phyloP scores from a whole-genome alignment of 345 rosid genomes.

The Camelina sativa region DNA sequence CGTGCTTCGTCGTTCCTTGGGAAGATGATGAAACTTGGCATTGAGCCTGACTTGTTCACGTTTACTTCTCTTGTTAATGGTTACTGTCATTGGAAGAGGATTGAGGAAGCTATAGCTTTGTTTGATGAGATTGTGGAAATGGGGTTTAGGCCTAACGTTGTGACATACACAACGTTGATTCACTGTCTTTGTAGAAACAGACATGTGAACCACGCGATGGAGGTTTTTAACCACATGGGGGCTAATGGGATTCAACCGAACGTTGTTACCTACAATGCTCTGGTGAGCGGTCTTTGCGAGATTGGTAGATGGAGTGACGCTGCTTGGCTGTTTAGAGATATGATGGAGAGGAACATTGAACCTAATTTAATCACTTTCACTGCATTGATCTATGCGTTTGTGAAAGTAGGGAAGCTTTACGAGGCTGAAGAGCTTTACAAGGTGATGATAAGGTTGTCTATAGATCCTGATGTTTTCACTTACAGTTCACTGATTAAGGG shows the following conservation, averaged over 20 bases:
- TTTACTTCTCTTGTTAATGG: conserved; percentile 33
- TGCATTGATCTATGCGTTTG: conserved; percentile 36
- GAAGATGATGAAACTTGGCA: conserved; percentile 37
- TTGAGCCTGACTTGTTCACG: conserved; percentile 37
- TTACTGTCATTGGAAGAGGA: conserved; percentile 11
- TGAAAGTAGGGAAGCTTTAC: conserved; percentile 32
- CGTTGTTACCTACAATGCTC: conserved; percentile 41
- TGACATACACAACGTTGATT: conserved; percentile 35
- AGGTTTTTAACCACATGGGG: conserved; percentile 30
- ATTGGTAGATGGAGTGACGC: conserved; percentile 35
- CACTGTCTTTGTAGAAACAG: conserved; percentile 31
- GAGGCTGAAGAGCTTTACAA: conserved; percentile 42
- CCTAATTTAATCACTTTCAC: conserved; percentile 47
- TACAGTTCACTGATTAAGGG: conserved; percentile 49
- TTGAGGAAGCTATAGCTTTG: conserved; percentile 33
- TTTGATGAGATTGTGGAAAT: conserved; percentile 24
- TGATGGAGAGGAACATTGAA: conserved; percentile 25
- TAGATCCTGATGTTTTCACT: conserved; percentile 48
- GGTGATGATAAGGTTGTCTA: conserved; percentile 37
- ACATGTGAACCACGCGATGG: conserved; percentile 20
- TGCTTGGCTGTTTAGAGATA: conserved; percentile 18
- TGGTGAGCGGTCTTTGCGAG: conserved; percentile 40
- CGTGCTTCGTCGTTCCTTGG: conserved; percentile 29
- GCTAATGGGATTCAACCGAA: conserved; percentile 30
- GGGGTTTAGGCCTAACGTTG: conserved; percentile 35